Base-by-base conservation (phyloP, 768 basidiomycete genomes). In the Amanita inopinata region DNA sequence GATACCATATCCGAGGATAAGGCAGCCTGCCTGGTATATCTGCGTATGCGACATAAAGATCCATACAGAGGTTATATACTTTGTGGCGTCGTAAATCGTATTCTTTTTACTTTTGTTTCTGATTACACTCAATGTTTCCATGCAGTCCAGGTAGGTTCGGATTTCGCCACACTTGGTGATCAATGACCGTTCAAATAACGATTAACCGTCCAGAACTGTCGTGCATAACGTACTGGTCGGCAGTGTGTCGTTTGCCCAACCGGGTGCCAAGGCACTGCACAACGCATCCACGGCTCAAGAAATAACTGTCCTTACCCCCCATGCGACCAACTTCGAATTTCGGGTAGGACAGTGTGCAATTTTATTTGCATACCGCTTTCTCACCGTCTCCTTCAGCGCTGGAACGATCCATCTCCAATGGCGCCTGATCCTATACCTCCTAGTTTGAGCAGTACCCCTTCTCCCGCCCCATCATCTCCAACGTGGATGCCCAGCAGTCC, bases 271-370 rank as follows among this genome's bases (percentile, higher is more conserved):
- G 55, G 79, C 83, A 0, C 67, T 87, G 51, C 82, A 87, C 53
- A 86, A 80, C 52, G 82, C 81, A 11, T 84, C 84, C 10, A 88
- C 85, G 0, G 86, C 85, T 0, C 83, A 86, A 59, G 85, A 88
- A 61, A 76, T 88, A 48, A 76, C 76, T 14, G 76, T 88, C 22
- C 72, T 87, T 40, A 76, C 82, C 1, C 81, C 83, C 25, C 62
- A 59, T 19, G 70, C 72, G 4, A 58, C 63, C 18, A 70, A 72
- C 49, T 72, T 76, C 45, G 67, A 77, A 50, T 72, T 73, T 54
- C 63, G 70, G 47, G 76, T 78, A 51, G 52, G 68, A 45, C 39
- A 17, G n/a, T 33, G 18, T 27, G 18, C 34, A 25, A 28, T 35
- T 5, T 38, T 33, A 25, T 25, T 20, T 33, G 20, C 39, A 36